These are phyloP conservation scores for Stemphylium vesicarium DNA, from an alignment of 2,329 filamentous ascomycete species.

Conservation along the genomic window DNA sequence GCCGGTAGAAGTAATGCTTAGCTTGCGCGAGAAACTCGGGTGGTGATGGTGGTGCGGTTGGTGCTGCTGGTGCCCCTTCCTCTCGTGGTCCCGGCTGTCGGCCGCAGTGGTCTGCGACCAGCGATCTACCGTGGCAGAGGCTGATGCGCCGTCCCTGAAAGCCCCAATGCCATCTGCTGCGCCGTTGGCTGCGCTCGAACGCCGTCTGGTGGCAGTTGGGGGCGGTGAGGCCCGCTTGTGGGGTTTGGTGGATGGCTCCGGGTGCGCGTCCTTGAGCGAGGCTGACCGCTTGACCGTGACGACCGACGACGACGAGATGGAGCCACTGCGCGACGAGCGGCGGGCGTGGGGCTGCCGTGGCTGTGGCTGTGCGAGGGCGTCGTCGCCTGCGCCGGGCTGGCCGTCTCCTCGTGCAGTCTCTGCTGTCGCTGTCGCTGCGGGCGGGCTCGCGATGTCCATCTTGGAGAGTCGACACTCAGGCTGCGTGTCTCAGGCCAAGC, in stretches of 20 bases:
- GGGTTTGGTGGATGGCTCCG: conserved; percentile 28
- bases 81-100: conserved; percentile 51
- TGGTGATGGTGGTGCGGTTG: conserved; percentile 45
- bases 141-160: conserved; percentile 53
- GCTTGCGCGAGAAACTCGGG: conserved; percentile 21
- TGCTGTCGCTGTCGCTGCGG: background rate
- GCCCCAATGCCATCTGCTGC: conserved; percentile 47
- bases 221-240: conserved; percentile 38
- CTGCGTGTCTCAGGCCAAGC: conserved; percentile 40
- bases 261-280: conserved; percentile 40
- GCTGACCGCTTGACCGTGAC: conserved; percentile 52
- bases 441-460: conserved; percentile 35
- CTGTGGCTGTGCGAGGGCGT: background rate
- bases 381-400: background rate
- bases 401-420: background rate
- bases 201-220: conserved; percentile 35
- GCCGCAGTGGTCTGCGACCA: conserved; percentile 65
- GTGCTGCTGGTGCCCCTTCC: conserved; percentile 45
- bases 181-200: conserved; percentile 51
- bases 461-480: conserved; percentile 14
- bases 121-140: conserved; percentile 60
- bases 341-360: conserved; percentile 27
- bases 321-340: conserved; percentile 51
- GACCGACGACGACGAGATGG: conserved; percentile 53
- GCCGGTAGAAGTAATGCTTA: conserved; percentile 11